phyloP scores from a whole-genome alignment of 2,329 filamentous ascomycete species.

The Fusarium heterosporum region DNA sequence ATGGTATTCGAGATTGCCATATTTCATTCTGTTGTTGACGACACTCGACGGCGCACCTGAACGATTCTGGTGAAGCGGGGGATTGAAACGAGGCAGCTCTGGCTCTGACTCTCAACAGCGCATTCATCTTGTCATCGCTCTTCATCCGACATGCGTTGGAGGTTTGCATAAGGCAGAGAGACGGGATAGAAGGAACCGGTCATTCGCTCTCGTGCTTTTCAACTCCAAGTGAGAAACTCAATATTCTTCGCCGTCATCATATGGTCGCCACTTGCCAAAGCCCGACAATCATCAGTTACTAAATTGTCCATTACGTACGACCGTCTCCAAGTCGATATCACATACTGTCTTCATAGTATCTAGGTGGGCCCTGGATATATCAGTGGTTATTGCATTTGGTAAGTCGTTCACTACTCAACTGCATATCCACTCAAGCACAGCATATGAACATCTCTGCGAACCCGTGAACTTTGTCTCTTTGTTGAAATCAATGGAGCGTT shows the following conservation, averaged over 20 bases:
- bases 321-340: background rate
- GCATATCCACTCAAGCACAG: background rate
- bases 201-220: slow-evolving; percentile 4
- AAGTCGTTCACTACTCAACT: background rate
- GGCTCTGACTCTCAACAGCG: background rate
- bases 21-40: background rate
- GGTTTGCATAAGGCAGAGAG: background rate
- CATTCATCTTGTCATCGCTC: background rate
- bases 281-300: background rate
- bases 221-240: background rate
- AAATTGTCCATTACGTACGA: background rate
- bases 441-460: background rate
- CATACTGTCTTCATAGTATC: background rate
- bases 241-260: background rate
- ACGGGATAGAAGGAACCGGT: slow-evolving; percentile 17
- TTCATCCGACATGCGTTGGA: slow-evolving; percentile 7
- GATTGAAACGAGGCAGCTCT: slow-evolving; percentile 23
- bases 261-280: background rate
- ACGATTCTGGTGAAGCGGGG: slow-evolving; percentile 2
- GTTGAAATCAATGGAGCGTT: background rate
- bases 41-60: background rate
- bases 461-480: background rate
- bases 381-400: background rate
- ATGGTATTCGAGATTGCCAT: background rate
- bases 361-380: background rate